These are phyloP conservation scores for Jimgerdemannia lactiflua DNA, from an alignment of 192 early-diverging fungal species.

Conservation along the genomic window DNA sequence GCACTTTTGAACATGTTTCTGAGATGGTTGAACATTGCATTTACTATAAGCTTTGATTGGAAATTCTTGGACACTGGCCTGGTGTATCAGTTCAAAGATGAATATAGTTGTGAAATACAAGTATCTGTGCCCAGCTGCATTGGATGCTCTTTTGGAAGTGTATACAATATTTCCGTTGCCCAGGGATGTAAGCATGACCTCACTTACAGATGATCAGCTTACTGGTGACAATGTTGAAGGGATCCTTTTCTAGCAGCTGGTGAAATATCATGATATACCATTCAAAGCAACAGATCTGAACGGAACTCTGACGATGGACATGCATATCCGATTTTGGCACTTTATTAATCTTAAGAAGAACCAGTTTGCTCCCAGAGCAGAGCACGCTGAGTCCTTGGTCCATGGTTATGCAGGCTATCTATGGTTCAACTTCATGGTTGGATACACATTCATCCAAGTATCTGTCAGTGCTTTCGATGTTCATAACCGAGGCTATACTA, in stretches of 20 bases:
- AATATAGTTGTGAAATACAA: no score
- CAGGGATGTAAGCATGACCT: neutral
- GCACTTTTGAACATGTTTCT: no score
- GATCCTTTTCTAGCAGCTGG: constrained; percentile 20
- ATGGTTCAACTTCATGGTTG: constrained; percentile 30
- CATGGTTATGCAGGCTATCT: constrained; percentile 23
- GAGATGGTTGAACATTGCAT: no score
- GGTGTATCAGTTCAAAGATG: no score
- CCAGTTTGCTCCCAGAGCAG: constrained; percentile 22
- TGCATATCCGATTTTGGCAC: neutral
- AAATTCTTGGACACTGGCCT: no score
- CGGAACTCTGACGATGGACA: neutral
- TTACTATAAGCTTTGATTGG: no score
- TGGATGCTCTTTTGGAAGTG: no score
- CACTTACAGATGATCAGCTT: constrained; percentile 3
- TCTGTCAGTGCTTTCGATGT: constrained; percentile 29
- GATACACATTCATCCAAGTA: constrained; percentile 27
- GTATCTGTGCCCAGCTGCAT: no score
- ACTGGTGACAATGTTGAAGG: constrained; percentile 20
- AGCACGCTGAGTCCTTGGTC: constrained; percentile 12
- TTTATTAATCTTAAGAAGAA: neutral
- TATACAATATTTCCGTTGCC: neutral
- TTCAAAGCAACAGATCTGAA: constrained; percentile 32
- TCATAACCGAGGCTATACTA: no score
- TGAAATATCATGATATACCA: constrained; percentile 8